phyloP scores from a whole-genome alignment of 116 monocot species.

The Posidonia oceanica region DNA sequence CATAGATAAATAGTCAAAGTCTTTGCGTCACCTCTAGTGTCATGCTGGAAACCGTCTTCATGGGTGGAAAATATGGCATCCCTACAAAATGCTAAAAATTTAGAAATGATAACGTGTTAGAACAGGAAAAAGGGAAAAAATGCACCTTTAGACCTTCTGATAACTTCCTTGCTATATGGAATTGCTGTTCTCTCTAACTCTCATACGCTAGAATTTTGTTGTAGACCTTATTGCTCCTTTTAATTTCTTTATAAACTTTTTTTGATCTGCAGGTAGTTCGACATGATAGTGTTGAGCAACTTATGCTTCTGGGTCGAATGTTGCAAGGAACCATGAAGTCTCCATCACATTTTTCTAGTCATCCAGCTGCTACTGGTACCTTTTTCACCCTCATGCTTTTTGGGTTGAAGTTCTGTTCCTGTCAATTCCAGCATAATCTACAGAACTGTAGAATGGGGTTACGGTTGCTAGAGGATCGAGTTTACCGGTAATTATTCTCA shows the following conservation, averaged over 20 bases:
- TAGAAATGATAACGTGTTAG: too few species aligned
- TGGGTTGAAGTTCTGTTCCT: constrained; percentile 93
- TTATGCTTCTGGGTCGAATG: constrained; percentile 86
- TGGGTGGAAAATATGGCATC: too few species aligned
- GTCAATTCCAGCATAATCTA: constrained; percentile 68
- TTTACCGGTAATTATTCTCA: constrained; percentile 36
- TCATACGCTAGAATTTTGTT: not conserved
- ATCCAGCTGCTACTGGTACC: constrained; percentile 93
- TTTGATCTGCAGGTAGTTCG: constrained; percentile 58
- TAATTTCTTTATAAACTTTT: not conserved
- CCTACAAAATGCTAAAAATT: too few species aligned
- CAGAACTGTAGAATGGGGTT: constrained; percentile 65
- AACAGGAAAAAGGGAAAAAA: too few species aligned
- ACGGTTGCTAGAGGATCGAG: constrained; percentile 76
- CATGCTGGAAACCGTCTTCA: too few species aligned
- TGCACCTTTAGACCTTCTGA: too few species aligned
- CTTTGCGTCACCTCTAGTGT: too few species aligned
- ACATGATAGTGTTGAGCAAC: constrained; percentile 95
- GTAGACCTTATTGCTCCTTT: not conserved
- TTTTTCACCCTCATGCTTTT: constrained; percentile 97
- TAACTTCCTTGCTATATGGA: too few species aligned
- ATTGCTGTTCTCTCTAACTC: not conserved
- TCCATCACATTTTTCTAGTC: constrained; percentile 68
- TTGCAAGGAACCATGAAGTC: constrained; percentile 97
- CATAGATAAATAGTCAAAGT: too few species aligned